Conservation (phyloP, 2,329 filamentous ascomycete species). For the Colletotrichum falcatum region DNA sequence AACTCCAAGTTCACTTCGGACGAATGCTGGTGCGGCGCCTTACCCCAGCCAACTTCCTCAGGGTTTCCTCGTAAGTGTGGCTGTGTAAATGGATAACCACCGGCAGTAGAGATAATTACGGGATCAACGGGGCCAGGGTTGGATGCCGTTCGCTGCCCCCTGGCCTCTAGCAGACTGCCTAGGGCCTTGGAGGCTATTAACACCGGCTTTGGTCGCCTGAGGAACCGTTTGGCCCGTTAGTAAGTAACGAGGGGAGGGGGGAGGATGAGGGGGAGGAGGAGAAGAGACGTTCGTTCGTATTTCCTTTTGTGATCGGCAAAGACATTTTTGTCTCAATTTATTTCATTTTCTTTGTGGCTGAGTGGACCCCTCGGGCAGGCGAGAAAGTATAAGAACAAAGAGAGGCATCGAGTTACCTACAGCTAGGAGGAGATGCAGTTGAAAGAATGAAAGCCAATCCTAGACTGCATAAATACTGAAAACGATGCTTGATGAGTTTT, state of each 20-base stretch:
- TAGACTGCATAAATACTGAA: constrained; percentile 28
- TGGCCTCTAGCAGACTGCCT: constrained; percentile 1
- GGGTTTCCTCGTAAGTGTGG: constrained; percentile 10
- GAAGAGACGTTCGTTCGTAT: constrained; percentile 1
- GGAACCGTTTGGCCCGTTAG: constrained; percentile 23
- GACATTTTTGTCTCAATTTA: no score
- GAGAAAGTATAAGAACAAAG: constrained; percentile 22
- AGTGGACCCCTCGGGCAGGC: neutral
- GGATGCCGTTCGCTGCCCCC: constrained; percentile 5
- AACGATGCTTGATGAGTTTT: constrained; percentile 37
- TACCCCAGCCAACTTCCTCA: constrained; percentile 10
- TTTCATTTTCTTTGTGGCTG: neutral
- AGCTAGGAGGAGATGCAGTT: neutral
- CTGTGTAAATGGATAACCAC: neutral
- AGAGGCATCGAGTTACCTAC: neutral
- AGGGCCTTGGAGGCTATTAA: constrained; percentile 18
- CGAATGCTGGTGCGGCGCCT: constrained; percentile 23
- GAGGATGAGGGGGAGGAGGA: no score
- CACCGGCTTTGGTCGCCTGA: constrained; percentile 30
- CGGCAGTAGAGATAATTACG: constrained; percentile 9
- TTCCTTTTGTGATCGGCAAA: constrained; percentile 7
- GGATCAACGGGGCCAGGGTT: neutral
- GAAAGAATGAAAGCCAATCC: constrained; percentile 7
- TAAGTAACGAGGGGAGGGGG: constrained; percentile 3
- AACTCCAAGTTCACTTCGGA: constrained; percentile 31